These are phyloP conservation scores for Colletotrichum ledebouriae DNA, from an alignment of 2,329 filamentous ascomycete species.

Conservation along the genomic window DNA sequence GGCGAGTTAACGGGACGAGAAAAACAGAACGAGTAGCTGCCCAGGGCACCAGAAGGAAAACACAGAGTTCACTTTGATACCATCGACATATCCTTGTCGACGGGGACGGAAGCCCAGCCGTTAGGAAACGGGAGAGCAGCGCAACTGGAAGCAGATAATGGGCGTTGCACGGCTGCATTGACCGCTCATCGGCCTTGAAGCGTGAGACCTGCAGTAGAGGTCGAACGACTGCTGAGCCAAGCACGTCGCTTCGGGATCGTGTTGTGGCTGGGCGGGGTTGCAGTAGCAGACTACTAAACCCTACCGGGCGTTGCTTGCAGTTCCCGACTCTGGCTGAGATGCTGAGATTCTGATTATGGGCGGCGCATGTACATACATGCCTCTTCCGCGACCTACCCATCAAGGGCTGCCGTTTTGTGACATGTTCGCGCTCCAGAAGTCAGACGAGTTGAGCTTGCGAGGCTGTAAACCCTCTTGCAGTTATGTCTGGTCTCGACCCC, in stretches of 20 bases:
- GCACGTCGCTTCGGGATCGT: not conserved
- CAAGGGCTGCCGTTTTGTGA: not conserved
- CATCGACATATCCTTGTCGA: no score
- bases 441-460: not conserved
- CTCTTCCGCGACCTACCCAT: no score
- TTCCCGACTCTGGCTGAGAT: no score
- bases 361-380: no score
- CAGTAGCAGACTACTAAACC: no score
- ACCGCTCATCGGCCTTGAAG: not conserved
- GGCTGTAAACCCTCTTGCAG: not conserved
- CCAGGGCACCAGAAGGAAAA: not conserved
- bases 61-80: not conserved
- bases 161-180: not conserved
- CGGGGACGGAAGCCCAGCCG: no score
- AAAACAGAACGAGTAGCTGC: not conserved
- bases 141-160: not conserved
- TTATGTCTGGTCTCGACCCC: not conserved
- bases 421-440: not conserved
- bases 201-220: not conserved
- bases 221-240: conserved; percentile 1
- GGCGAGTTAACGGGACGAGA: not conserved
- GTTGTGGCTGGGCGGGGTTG: conserved; percentile 5
- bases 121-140: not conserved
- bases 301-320: no score
- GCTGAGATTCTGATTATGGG: no score